Conservation (phyloP, 306 rosid genomes). For the Pueraria montana region DNA sequence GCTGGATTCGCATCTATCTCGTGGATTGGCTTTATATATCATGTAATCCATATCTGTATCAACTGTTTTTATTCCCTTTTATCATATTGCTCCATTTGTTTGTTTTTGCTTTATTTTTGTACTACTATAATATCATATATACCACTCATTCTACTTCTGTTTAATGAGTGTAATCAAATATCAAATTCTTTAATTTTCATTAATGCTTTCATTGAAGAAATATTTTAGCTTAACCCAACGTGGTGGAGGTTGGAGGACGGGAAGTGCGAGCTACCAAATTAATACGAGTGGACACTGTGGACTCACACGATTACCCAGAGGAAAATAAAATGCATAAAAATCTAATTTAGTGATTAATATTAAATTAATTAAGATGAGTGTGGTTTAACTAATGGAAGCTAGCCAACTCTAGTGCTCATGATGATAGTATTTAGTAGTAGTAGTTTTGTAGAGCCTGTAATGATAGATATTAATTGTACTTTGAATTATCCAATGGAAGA, state of each 20-base stretch:
- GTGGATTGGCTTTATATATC: neutral
- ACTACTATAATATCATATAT: neutral
- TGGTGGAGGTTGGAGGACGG: neutral
- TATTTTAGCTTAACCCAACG: neutral
- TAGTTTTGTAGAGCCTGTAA: slow-evolving; percentile 3
- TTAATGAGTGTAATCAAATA: neutral
- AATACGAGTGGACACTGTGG: neutral
- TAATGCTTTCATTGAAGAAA: neutral
- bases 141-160: neutral
- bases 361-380: neutral
- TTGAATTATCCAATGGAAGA: neutral
- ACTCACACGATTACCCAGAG: neutral
- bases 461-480: neutral
- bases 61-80: neutral
- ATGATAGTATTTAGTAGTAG: neutral
- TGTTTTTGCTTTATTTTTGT: neutral
- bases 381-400: slow-evolving; percentile 2
- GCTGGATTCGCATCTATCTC: neutral
- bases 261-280: neutral
- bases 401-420: neutral
- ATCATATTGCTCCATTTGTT: neutral
- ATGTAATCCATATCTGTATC: neutral
- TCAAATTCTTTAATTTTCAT: neutral
- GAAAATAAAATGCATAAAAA: neutral
- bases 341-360: neutral